Evolutionary conservation across 345 rosid species (phyloP), one percentile per base, ranked within the genome.

Genomic region (Salix suchowensis): DNA sequence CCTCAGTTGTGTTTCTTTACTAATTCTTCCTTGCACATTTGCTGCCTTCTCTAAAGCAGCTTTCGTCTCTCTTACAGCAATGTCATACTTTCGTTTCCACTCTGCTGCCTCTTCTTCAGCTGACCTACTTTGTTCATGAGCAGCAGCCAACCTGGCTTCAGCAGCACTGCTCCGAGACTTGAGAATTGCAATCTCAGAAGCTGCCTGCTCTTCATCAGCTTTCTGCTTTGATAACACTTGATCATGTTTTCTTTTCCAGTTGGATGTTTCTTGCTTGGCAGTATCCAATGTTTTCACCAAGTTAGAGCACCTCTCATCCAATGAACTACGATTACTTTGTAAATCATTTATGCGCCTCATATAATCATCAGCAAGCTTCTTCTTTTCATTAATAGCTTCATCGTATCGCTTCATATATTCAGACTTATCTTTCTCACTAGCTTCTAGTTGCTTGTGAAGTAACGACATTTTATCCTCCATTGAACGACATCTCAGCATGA

Each of bases 111-210:
- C 98, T 81, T 91, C 98, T 85, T 92, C 93, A 75, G 97, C 94
- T 75, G 98, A 88, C 75, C 84, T 85, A 50, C 89, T 88, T 77
- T 92, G 97, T 80, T 96, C 99, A 85, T 83, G 88, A 64, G 97
- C 94, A 81, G 99, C 99, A 87, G 93, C 95, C 71, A 96, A 81
- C 83, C 98, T 92, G 71, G 98, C 98, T 80, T 96, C 99, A 69
- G 99, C 88, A 73, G 98, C 94, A 81, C 93, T 89, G 76, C 88
- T 91, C 40, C 98, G 80, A 13, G 98, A 90, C 86, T 84, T 91
- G 73, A 96, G 93, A 76, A 86, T 84, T 54, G 88, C 91, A 79
- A 92, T 86, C 83, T 96, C 98, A 24, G 98, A 90, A 85, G 52
- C 71, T 46, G 83, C 81, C 82, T 92, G 93, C 78, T 90, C 95